Evolutionary conservation across 768 basidiomycete genomes (phyloP).

Genomic region (Suillus occidentalis): DNA sequence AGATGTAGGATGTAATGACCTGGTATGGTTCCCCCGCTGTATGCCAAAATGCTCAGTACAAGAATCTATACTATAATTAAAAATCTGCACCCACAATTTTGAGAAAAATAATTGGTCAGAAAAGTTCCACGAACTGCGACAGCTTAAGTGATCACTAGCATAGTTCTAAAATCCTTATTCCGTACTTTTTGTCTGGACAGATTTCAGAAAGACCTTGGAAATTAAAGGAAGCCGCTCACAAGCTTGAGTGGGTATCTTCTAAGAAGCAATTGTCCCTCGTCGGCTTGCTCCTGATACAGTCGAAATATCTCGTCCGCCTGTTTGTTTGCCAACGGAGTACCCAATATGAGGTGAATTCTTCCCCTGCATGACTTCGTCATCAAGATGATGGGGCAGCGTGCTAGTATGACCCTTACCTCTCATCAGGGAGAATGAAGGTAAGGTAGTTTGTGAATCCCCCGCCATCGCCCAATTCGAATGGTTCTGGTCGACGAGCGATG

Average conservation of each 20-base stretch:
- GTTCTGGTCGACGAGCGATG: conserved; percentile 15
- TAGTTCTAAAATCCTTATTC: background rate
- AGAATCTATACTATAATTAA: background rate
- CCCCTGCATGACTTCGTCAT: conserved; percentile 40
- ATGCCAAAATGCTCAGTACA: conserved; percentile 6
- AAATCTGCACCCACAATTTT: conserved; percentile 60
- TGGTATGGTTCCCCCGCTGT: conserved; percentile 81
- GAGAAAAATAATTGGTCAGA: conserved; percentile 82
- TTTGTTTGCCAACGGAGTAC: conserved; percentile 36
- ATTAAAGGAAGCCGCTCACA: conserved; percentile 40
- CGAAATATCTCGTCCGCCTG: conserved; percentile 58
- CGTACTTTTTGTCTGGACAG: conserved; percentile 67
- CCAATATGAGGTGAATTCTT: conserved; percentile 56
- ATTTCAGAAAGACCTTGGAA: conserved; percentile 13
- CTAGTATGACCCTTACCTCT: conserved; percentile 34
- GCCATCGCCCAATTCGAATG: conserved; percentile 19
- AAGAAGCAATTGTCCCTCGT: conserved; percentile 54
- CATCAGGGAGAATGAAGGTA: conserved; percentile 51
- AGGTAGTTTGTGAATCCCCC: conserved; percentile 34
- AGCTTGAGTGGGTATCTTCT: conserved; percentile 69
- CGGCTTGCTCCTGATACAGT: conserved; percentile 68
- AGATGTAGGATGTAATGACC: conserved; percentile 33
- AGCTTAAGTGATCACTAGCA: conserved; percentile 5
- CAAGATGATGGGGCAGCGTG: background rate
- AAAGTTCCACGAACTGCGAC: conserved; percentile 62